phyloP scores from a whole-genome alignment of 441 rosid species.

The Biscutella laevigata region DNA sequence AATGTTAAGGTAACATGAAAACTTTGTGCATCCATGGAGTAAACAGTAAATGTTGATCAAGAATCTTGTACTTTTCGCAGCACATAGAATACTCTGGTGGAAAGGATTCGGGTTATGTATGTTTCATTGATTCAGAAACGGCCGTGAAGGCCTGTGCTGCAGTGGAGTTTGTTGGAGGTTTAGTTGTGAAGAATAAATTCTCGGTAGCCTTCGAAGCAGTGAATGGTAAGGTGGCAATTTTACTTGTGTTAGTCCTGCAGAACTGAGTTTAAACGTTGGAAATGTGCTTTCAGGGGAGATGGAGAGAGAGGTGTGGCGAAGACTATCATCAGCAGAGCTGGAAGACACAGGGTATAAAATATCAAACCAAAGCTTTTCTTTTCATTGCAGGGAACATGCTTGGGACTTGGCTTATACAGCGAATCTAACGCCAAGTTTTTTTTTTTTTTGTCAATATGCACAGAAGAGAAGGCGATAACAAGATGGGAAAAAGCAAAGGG shows the following conservation, averaged over 20 bases:
- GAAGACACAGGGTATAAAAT: constrained; percentile 1
- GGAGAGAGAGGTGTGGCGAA: constrained; percentile 20
- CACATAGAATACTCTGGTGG: constrained; percentile 33
- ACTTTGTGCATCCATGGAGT: not conserved
- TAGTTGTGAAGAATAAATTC: constrained; percentile 30
- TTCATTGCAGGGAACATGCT: not conserved
- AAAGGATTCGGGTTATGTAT: constrained; percentile 33
- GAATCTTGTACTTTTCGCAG: constrained; percentile 22
- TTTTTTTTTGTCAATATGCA: constrained; percentile 1
- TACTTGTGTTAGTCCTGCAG: not conserved
- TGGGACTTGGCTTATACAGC: not conserved
- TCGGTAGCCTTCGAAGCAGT: constrained; percentile 32
- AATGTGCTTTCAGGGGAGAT: constrained; percentile 18
- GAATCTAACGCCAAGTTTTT: not conserved
- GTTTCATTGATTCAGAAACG: constrained; percentile 37
- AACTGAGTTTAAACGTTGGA: not conserved
- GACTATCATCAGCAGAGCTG: constrained; percentile 13
- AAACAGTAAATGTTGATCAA: not conserved
- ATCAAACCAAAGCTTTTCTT: constrained; percentile 4
- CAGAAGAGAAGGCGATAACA: constrained; percentile 2
- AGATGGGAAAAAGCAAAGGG: not conserved
- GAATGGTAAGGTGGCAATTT: constrained; percentile 26
- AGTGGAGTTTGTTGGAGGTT: constrained; percentile 34
- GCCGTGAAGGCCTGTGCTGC: constrained; percentile 39
- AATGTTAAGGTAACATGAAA: constrained; percentile 30